These are phyloP conservation scores for Agaricus bisporus DNA, from an alignment of 768 basidiomycete genomes.

Conservation along the genomic window DNA sequence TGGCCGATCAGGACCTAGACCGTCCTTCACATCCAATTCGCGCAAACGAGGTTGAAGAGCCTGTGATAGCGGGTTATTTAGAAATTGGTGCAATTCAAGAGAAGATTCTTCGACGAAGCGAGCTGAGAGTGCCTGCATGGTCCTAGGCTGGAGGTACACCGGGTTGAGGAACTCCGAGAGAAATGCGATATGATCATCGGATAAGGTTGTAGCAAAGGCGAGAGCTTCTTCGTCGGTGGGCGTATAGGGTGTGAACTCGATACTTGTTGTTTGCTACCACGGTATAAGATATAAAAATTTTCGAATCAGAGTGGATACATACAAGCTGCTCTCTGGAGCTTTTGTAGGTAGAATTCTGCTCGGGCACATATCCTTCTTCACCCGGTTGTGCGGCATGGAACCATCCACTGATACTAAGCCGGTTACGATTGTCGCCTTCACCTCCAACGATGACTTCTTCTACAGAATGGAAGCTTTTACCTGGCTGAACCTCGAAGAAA, in stretches of 20 bases:
- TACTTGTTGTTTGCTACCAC: conserved; percentile 55
- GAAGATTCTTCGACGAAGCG: conserved; percentile 85
- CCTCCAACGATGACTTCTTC: conserved; percentile 91
- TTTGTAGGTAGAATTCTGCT: conserved; percentile 43
- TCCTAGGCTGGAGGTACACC: conserved; percentile 79
- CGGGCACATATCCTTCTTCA: conserved; percentile 77
- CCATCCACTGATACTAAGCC: conserved; percentile 94
- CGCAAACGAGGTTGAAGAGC: conserved; percentile 61
- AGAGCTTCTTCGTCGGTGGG: conserved; percentile 40
- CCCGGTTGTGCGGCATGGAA: conserved; percentile 91
- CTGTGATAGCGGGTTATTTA: conserved; percentile 59
- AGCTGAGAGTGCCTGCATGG: conserved; percentile 69
- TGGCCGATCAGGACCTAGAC: conserved; percentile 46
- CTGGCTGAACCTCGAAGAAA: conserved; percentile 91
- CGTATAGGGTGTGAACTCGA: conserved; percentile 51
- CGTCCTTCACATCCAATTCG: conserved; percentile 59
- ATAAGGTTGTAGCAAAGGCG: conserved; percentile 41
- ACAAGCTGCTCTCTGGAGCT: conserved; percentile 93
- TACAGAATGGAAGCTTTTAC: conserved; percentile 92
- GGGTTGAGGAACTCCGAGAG: conserved; percentile 85
- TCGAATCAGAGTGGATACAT: conserved; percentile 27
- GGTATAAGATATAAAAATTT: conserved; percentile 8
- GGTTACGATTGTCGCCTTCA: conserved; percentile 60
- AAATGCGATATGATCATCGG: conserved; percentile 57
- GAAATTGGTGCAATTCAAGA: conserved; percentile 85